phyloP scores from a whole-genome alignment of 2,329 filamentous ascomycete genomes.

The Alternaria sp. region DNA sequence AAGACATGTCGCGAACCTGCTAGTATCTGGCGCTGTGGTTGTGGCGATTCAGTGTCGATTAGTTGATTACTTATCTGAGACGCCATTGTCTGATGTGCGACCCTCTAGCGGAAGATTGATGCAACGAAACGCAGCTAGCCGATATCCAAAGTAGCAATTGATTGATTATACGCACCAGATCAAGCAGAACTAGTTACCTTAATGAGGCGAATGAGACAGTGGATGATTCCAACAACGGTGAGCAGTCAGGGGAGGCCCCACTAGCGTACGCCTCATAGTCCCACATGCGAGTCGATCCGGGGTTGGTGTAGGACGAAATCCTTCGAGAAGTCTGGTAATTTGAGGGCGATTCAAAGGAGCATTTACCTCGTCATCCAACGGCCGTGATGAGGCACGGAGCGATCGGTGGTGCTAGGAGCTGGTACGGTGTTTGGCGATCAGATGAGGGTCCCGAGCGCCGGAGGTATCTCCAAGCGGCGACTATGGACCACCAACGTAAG shows the following conservation, averaged over 20 bases:
- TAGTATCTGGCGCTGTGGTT: not conserved
- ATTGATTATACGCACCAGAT: constrained; percentile 6
- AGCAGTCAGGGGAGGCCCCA: constrained; percentile 29
- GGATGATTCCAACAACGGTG: constrained; percentile 9
- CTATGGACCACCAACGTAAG: not conserved
- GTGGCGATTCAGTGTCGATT: not conserved
- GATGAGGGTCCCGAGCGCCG: not conserved
- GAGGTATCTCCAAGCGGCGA: not conserved
- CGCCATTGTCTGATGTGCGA: constrained; percentile 1
- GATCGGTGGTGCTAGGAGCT: not conserved
- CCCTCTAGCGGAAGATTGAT: not conserved
- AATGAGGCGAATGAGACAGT: constrained; percentile 11
- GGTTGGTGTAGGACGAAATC: constrained; percentile 13
- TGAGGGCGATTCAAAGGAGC: not conserved
- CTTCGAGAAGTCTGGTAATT: constrained; percentile 14
- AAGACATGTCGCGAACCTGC: not conserved
- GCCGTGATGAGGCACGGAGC: not conserved
- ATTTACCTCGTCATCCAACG: not conserved
- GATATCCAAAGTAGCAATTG: constrained; percentile 12
- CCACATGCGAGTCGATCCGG: constrained; percentile 31
- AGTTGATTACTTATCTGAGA: not conserved
- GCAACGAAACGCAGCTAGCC: not conserved
- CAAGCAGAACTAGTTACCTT: not conserved
- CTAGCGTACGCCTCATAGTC: constrained; percentile 30
- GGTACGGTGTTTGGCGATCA: not conserved